These are phyloP conservation scores for Saksenaea vasiformis DNA, from an alignment of 371 early-diverging fungal species.

Conservation along the genomic window DNA sequence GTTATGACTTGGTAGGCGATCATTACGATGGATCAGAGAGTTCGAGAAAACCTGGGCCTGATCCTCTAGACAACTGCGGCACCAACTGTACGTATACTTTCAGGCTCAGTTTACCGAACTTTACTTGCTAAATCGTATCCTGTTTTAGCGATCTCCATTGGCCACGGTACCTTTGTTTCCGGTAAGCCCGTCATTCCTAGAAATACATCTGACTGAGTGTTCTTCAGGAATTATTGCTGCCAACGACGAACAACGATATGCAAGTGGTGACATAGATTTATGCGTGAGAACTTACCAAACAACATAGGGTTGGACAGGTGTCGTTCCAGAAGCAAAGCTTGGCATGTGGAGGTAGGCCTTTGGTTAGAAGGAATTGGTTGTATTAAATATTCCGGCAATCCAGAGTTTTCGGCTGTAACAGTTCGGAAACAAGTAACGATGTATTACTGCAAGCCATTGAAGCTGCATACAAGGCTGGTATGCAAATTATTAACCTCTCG, in stretches of 20 bases:
- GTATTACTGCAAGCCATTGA: conserved; percentile 69
- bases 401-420: conserved; percentile 36
- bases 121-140: neutral
- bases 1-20: conserved; percentile 55
- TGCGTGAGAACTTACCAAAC: neutral
- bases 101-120: neutral
- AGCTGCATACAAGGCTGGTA: conserved; percentile 62
- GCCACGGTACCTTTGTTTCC: conserved; percentile 47
- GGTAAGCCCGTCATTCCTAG: conserved; percentile 24
- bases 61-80: conserved; percentile 38
- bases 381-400: neutral
- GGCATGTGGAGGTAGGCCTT: conserved; percentile 42
- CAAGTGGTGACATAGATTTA: conserved; percentile 9
- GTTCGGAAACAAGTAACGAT: conserved; percentile 44
- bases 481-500: conserved; percentile 35
- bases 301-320: conserved; percentile 47
- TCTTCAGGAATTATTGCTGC: conserved; percentile 54
- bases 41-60: conserved; percentile 22
- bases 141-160: conserved; percentile 26
- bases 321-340: conserved; percentile 59
- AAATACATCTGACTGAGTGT: too few species aligned
- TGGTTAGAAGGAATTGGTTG: neutral
- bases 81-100: conserved; percentile 24
- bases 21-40: conserved; percentile 17
- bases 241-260: conserved; percentile 35